Evolutionary conservation across 306 rosid genomes (phyloP).

Genomic region (Neltuma alba): DNA sequence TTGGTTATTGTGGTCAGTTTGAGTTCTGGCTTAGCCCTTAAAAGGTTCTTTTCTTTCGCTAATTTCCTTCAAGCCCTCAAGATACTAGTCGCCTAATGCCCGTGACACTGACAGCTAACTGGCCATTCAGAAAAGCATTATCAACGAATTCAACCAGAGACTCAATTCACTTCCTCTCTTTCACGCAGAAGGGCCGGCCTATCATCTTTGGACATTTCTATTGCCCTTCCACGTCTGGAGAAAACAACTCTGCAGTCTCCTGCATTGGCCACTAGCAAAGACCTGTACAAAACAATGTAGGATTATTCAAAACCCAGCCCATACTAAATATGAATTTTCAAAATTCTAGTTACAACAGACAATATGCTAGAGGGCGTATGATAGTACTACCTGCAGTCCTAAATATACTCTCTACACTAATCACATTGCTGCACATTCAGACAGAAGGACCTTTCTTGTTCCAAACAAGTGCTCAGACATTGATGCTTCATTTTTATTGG

Average conservation of each 20-base stretch:
- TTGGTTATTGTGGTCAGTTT: constrained; percentile 62
- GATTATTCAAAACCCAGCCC: background rate
- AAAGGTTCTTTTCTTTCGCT: constrained; percentile 73
- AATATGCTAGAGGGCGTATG: background rate
- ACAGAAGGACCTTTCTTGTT: background rate
- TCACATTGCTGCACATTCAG: background rate
- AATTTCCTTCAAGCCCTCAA: constrained; percentile 85
- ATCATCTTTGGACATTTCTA: constrained; percentile 89
- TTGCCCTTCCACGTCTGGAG: constrained; percentile 68
- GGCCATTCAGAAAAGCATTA: constrained; percentile 78
- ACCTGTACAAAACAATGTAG: constrained; percentile 54
- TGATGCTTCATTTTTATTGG: background rate
- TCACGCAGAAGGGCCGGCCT: constrained; percentile 67
- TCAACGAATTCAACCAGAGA: constrained; percentile 76
- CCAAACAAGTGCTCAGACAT: background rate
- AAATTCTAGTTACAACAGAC: background rate
- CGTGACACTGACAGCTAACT: constrained; percentile 84
- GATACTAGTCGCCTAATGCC: constrained; percentile 93
- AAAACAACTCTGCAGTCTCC: constrained; percentile 95
- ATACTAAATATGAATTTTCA: background rate
- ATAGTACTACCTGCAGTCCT: too few relatives aligned
- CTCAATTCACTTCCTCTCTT: constrained; percentile 75
- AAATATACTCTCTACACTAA: background rate
- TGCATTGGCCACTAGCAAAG: constrained; percentile 94
- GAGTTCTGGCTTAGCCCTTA: constrained; percentile 93